Evolutionary conservation across 139 green algal genomes (phyloP), one percentile per base, ranked within the genome.

Genomic region (Cymbomonas tetramitiformis): DNA sequence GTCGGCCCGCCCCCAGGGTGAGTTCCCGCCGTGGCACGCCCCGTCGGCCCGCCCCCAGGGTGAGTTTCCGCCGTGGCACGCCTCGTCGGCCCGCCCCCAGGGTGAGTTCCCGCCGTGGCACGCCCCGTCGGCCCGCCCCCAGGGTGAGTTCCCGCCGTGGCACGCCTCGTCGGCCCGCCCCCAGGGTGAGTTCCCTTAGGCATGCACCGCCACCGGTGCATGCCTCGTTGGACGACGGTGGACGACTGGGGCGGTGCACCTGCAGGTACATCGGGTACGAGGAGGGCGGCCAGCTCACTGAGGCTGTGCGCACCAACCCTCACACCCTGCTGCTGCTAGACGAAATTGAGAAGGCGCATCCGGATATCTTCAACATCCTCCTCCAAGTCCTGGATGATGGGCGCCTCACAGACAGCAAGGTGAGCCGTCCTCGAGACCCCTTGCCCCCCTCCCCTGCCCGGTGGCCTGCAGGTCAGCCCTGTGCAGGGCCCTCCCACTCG

Each of bases 251-350:
- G n/a, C n/a, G n/a, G n/a, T n/a, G n/a, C n/a, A n/a, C n/a, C n/a
- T n/a, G n/a, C n/a, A n/a, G 82, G 23, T 91, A 91, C 62, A 66
- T 87, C 7, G 82, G 82, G 10, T 77, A 86, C 33, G 30, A 60
- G 6, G 65, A 74, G 38, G 79, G 78, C 29, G 79, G 62, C 46
- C 67, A 72, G 38, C 67, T 78, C 25, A 75, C 71, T n/a, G 67
- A 78, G 41, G 62, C 62, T 8, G 60, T 73, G 41, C 64, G 67
- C 0, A 65, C 80, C 10, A 61, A 65, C n/a, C 84, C 83, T 6
- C 83, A 88, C 61, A 67, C 66, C 19, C 69, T 88, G 32, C 55
- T 88, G 5, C 48, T 88, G 30, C 71, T 88, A 24, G 79, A 88
- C 36, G 76, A 84, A 56, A 72, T 84, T n/a, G 76, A 84, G 50